Percentiles rank a stretch among this genome's conserved stretches.
phyloP scores from a whole-genome alignment of 2,329 filamentous ascomycete genomes.

The Dothideomycetidae sp. region DNA sequence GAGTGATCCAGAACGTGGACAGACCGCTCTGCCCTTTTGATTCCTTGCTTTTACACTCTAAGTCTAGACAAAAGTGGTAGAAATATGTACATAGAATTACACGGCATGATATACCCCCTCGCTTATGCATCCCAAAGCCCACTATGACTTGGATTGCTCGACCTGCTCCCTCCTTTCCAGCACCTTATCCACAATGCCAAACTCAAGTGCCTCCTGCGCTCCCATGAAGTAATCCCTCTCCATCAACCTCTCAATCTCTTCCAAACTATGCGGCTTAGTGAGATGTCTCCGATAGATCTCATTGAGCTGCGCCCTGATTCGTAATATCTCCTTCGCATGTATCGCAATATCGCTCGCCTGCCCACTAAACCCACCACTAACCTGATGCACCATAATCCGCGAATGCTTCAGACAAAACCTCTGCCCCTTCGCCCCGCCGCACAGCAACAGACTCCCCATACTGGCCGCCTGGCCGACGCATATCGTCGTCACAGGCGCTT shows the following conservation, averaged over 20 bases:
- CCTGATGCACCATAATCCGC: slow-evolving; percentile 95
- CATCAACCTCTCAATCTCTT: slow-evolving; percentile 89
- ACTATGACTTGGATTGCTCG: slow-evolving; percentile 12
- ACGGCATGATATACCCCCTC: slow-evolving; percentile 12
- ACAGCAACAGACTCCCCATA: slow-evolving; percentile 83
- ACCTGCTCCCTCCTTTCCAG: slow-evolving; percentile 46
- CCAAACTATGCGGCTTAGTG: slow-evolving; percentile 56
- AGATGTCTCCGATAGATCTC: slow-evolving; percentile 78
- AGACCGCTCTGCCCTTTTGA: slow-evolving; percentile 28
- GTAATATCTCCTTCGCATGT: slow-evolving; percentile 90
- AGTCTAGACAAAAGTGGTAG: too few species aligned
- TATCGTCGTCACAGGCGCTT: slow-evolving; percentile 81
- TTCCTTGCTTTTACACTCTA: too few species aligned
- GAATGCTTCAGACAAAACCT: slow-evolving; percentile 84
- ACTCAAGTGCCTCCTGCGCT: slow-evolving; percentile 71
- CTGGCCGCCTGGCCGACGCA: slow-evolving; percentile 89
- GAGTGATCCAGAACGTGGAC: slow-evolving; percentile 38
- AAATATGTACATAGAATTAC: background rate
- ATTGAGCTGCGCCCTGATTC: slow-evolving; percentile 74
- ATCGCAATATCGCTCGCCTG: slow-evolving; percentile 77
- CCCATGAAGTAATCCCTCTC: slow-evolving; percentile 92
- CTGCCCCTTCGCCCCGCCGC: slow-evolving; percentile 72
- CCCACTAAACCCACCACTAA: slow-evolving; percentile 58
- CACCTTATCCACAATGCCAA: slow-evolving; percentile 88
- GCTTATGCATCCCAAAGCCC: too few species aligned